These are phyloP conservation scores for Candida ponderosae DNA, from an alignment of 805 yeast genomes.

Conservation along the genomic window DNA sequence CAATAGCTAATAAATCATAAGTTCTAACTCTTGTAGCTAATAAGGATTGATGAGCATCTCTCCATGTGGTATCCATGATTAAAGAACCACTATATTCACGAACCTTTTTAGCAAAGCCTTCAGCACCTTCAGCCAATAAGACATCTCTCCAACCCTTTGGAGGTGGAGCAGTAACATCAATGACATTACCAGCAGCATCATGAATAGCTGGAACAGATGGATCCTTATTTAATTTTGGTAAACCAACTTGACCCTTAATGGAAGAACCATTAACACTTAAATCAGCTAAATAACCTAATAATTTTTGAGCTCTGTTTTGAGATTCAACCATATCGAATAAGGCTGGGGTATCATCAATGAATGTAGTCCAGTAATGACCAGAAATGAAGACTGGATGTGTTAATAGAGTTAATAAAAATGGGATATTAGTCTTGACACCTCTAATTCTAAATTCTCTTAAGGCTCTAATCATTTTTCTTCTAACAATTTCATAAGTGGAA, in stretches of 20 bases:
- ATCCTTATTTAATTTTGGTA: constrained; percentile 71
- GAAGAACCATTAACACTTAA: constrained; percentile 93
- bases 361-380: constrained; percentile 96
- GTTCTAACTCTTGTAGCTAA: constrained; percentile 97
- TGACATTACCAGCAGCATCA: constrained; percentile 50
- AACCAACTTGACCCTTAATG: constrained; percentile 91
- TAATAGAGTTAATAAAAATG: constrained; percentile 84
- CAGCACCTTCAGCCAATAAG: constrained; percentile 80
- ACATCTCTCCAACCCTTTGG: constrained; percentile 91
- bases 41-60: constrained; percentile 98
- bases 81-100: constrained; percentile 79
- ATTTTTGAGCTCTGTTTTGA: constrained; percentile 93
- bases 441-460: constrained; percentile 96
- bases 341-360: constrained; percentile 95
- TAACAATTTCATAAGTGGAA: constrained; percentile 89
- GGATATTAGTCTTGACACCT: constrained; percentile 98
- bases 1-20: constrained; percentile 82
- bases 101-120: constrained; percentile 80
- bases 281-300: constrained; percentile 87
- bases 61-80: constrained; percentile 98
- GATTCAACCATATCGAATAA: constrained; percentile 91
- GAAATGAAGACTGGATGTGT: constrained; percentile 82
- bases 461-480: constrained; percentile 96
- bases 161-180: constrained; percentile 47
- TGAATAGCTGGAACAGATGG: constrained; percentile 71